These are phyloP conservation scores for Gossypium trilobum DNA, from an alignment of 441 rosid genomes.

Conservation along the genomic window DNA sequence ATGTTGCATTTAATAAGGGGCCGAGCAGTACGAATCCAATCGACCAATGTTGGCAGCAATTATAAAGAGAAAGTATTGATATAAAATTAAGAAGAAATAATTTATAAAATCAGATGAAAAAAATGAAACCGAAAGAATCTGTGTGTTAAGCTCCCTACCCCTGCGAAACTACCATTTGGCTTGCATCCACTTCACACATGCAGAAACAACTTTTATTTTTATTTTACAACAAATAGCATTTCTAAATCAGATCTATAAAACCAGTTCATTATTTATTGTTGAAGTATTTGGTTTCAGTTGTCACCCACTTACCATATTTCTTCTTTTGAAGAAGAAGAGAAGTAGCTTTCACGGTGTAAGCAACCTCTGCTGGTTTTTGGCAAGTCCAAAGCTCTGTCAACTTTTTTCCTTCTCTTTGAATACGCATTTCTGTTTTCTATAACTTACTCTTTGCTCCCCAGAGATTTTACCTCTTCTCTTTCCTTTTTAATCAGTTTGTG, in stretches of 20 bases:
- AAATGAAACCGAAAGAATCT: too few relatives aligned
- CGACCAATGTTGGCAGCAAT: too few relatives aligned
- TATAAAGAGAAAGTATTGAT: too few relatives aligned
- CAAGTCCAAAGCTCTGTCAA: slow-evolving; percentile 24
- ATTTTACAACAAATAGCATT: not conserved
- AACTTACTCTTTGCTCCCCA: slow-evolving; percentile 2
- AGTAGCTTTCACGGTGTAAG: slow-evolving; percentile 31
- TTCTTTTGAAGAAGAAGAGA: slow-evolving; percentile 3
- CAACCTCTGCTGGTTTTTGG: slow-evolving; percentile 18
- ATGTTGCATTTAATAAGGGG: too few relatives aligned
- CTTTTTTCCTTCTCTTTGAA: slow-evolving; percentile 15
- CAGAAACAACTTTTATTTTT: not conserved
- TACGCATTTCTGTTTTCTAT: not conserved
- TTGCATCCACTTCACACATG: not conserved
- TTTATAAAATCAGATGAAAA: too few relatives aligned
- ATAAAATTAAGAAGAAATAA: too few relatives aligned
- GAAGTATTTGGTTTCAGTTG: not conserved
- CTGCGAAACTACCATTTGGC: not conserved
- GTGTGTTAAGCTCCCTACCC: not conserved
- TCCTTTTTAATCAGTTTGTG: slow-evolving; percentile 7
- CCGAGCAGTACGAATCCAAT: too few relatives aligned
- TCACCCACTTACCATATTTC: slow-evolving; percentile 11
- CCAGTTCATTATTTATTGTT: not conserved
- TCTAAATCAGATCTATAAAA: slow-evolving; percentile 13
- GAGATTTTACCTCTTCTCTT: slow-evolving; percentile 10